phyloP scores from a whole-genome alignment of 2,329 filamentous ascomycete species.

The Aspergillus pseudoviridinutans region DNA sequence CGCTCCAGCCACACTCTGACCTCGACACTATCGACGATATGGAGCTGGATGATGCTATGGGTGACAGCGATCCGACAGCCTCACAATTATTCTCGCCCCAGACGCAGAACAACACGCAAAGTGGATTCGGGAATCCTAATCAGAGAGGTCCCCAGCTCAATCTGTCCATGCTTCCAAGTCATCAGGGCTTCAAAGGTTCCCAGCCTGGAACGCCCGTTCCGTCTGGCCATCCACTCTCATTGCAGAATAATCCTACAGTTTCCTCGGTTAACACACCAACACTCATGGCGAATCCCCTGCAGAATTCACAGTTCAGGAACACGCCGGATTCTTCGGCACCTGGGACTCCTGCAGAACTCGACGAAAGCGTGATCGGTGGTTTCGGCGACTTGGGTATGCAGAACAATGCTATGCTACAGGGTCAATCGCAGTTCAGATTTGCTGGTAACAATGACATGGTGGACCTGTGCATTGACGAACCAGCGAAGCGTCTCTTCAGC shows the following conservation, averaged over 20 bases:
- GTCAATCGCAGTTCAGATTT: constrained; percentile 40
- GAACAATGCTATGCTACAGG: constrained; percentile 40
- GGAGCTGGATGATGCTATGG: constrained; percentile 88
- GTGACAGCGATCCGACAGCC: constrained; percentile 39
- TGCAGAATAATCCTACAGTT: constrained; percentile 91
- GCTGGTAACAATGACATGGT: constrained; percentile 51
- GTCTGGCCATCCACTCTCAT: constrained; percentile 63
- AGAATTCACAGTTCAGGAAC: constrained; percentile 50
- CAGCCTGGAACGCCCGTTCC: constrained; percentile 81
- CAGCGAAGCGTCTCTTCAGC: constrained; percentile 88
- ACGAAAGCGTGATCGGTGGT: constrained; percentile 66
- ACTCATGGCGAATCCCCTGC: constrained; percentile 70
- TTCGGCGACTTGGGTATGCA: constrained; percentile 60
- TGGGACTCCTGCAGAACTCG: constrained; percentile 68
- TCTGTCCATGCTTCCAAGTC: constrained; percentile 69
- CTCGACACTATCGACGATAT: constrained; percentile 88
- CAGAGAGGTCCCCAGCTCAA: constrained; percentile 66
- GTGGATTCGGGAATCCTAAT: constrained; percentile 55
- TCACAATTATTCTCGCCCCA: constrained; percentile 50
- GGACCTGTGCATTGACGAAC: constrained; percentile 77
- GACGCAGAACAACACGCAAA: constrained; percentile 66
- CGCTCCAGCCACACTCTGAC: constrained; percentile 46
- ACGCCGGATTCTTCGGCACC: constrained; percentile 66
- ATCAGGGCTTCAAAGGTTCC: constrained; percentile 77
- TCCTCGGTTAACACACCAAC: constrained; percentile 97